A percentile compares a stretch with the other conserved stretches of the same genome.
Conservation (phyloP, 164 flowering plant genomes). For the Piper betle region DNA sequence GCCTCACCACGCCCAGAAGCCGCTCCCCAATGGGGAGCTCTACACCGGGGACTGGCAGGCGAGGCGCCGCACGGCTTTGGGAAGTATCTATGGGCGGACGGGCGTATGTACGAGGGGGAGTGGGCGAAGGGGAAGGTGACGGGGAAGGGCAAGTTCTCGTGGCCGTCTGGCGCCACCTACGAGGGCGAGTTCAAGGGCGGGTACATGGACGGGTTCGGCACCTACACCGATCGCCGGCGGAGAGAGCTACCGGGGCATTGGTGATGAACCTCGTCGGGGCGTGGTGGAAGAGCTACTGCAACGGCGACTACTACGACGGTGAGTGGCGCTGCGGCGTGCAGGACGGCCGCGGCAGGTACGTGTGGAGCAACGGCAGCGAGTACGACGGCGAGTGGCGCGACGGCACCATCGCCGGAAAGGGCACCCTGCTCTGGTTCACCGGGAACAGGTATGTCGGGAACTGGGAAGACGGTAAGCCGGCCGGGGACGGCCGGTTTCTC, state of each 20-base stretch:
- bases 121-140: too few relatives aligned
- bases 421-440: slow-evolving; percentile 41
- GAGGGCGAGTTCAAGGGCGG: too few relatives aligned
- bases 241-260: slow-evolving; percentile 65
- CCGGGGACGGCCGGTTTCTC: slow-evolving; percentile 45
- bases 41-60: slow-evolving; percentile 55
- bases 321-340: slow-evolving; percentile 66
- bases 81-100: slow-evolving; percentile 77
- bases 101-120: too few relatives aligned
- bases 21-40: too few relatives aligned
- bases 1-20: slow-evolving; percentile 29
- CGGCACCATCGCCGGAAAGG: slow-evolving; percentile 41
- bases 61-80: slow-evolving; percentile 60
- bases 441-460: slow-evolving; percentile 54
- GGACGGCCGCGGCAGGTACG: slow-evolving; percentile 67
- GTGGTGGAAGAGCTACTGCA: slow-evolving; percentile 39
- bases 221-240: slow-evolving; percentile 45
- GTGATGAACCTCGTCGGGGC: slow-evolving; percentile 60
- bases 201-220: slow-evolving; percentile 89
- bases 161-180: too few relatives aligned
- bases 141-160: too few relatives aligned
- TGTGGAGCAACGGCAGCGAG: slow-evolving; percentile 50
- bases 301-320: slow-evolving; percentile 75
- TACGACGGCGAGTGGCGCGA: slow-evolving; percentile 55
- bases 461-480: slow-evolving; percentile 64